Base-by-base conservation (phyloP, 176 grass and related monocot species). In the Raddia guianensis region DNA sequence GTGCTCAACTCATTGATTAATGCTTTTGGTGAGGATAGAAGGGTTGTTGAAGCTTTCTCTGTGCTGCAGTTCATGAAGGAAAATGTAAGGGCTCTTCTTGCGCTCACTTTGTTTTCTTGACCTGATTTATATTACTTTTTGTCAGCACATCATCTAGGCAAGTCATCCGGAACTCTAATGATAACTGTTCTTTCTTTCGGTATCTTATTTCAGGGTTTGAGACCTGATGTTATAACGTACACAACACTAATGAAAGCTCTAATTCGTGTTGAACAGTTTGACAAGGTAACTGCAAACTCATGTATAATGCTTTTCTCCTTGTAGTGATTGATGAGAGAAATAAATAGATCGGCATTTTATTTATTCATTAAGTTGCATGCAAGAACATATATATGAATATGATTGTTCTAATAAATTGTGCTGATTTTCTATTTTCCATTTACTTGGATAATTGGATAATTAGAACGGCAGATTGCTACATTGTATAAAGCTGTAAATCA, bases 241-340 rank as follows among this genome's bases (percentile, higher is more conserved):
- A 98, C 95, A 46, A 98, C 95, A 51, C 82, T 98, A 18, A 98
- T 98, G 95, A 98, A 98, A 90, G 83, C 90, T 51, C 90, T 98
- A 80, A 94, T 98, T 56, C 92, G 95, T 79, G 95, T 94, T 63
- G 92, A 98, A 54, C 93, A 98, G 72, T 98, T 91, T 87, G 92
- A 98, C 14, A 94, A 94, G 90, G 95, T 97, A 90, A 51, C 2
- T 18, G 78, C 52, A 63, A 56, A 64, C 62, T 75, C 49, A 40
- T 63, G 33, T 65, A 5, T 81, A 34, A 51, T 20, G 75, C 40
- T 44, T 73, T n/a, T 59, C 18, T 61, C 8, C 1, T 43, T 61
- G 62, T 42, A 54, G 9, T 48, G 2, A n/a, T 11, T 49, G 19
- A 72, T 27, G 42, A 8, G 19, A 9, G 21, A 47, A 53, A 75